These are phyloP conservation scores for Corinectria fuckeliana DNA, from an alignment of 2,329 filamentous ascomycete genomes.

Conservation along the genomic window DNA sequence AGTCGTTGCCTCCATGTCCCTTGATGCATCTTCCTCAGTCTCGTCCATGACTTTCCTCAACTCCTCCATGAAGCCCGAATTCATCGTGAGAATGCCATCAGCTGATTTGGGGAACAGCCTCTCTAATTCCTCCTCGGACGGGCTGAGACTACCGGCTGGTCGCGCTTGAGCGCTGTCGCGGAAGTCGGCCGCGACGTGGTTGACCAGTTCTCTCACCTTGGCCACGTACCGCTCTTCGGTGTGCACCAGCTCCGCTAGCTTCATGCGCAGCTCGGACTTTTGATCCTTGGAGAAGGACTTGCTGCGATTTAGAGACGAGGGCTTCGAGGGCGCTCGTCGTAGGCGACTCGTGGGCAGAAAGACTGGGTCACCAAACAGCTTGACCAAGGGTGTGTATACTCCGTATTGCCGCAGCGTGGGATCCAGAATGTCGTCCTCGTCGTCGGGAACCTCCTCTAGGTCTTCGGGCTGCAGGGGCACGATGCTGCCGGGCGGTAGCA, in stretches of 20 bases:
- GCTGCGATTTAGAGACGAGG: conserved; percentile 78
- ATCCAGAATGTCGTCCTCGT: conserved; percentile 71
- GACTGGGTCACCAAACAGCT: conserved; percentile 80
- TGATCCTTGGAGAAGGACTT: conserved; percentile 81
- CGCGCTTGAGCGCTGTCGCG: conserved; percentile 70
- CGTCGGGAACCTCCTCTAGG: conserved; percentile 63
- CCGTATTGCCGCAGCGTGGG: conserved; percentile 75
- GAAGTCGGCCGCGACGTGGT: conserved; percentile 81
- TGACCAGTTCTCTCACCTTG: conserved; percentile 84
- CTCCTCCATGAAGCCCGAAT: conserved; percentile 79
- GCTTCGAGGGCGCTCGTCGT: conserved; percentile 85
- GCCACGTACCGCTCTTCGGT: conserved; percentile 94
- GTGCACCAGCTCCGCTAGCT: conserved; percentile 88
- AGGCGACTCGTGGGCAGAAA: conserved; percentile 88
- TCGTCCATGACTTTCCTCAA: conserved; percentile 80
- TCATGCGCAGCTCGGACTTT: conserved; percentile 83
- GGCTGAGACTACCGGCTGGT: conserved; percentile 68
- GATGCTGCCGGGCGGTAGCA: conserved; percentile 81
- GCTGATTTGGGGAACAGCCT: conserved; percentile 83
- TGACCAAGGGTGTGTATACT: conserved; percentile 76
- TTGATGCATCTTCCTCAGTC: conserved; percentile 79
- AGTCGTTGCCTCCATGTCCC: conserved; percentile 71
- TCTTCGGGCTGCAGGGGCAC: conserved; percentile 67
- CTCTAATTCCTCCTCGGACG: conserved; percentile 74
- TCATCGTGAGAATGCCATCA: conserved; percentile 80